These are phyloP conservation scores for Colletotrichum magnum DNA, from an alignment of 2,329 filamentous ascomycete species.

Conservation along the genomic window DNA sequence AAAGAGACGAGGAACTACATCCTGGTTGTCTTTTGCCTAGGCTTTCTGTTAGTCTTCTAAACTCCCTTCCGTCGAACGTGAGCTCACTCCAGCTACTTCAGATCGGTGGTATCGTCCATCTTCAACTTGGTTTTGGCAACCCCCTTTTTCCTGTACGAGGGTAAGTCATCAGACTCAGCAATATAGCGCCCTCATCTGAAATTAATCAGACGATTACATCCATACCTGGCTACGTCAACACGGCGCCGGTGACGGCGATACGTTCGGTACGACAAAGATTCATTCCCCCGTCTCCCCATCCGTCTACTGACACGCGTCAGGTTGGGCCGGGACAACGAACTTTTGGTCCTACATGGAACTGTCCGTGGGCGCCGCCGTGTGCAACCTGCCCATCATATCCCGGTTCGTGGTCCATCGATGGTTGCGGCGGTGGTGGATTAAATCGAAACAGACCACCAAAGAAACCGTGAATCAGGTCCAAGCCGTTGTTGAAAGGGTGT, in stretches of 20 bases:
- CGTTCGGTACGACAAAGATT: conserved; percentile 4
- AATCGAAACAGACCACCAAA: conserved; percentile 1
- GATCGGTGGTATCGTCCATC: conserved; percentile 19
- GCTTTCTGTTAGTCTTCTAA: conserved; percentile 12
- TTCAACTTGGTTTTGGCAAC: neutral
- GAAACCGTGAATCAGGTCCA: conserved; percentile 6
- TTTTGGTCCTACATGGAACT: conserved; percentile 27
- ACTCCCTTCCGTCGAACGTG: neutral
- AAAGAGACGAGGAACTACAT: conserved; percentile 1
- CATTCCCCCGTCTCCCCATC: neutral
- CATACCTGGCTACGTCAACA: conserved; percentile 23
- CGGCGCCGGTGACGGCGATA: conserved; percentile 20
- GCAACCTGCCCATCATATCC: conserved; percentile 24
- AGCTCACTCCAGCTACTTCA: neutral
- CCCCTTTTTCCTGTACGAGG: neutral
- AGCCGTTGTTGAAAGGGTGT: no score
- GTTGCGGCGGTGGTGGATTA: conserved; percentile 16
- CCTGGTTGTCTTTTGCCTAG: neutral
- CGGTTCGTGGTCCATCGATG: conserved; percentile 13
- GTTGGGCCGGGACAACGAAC: conserved; percentile 24
- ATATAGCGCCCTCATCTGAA: neutral
- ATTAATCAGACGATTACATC: conserved; percentile 4
- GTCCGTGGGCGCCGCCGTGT: conserved; percentile 13
- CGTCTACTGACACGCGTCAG: neutral
- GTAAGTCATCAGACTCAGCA: neutral